Evolutionary conservation across 768 basidiomycete genomes (phyloP).

Genomic region (Terana coerulea): DNA sequence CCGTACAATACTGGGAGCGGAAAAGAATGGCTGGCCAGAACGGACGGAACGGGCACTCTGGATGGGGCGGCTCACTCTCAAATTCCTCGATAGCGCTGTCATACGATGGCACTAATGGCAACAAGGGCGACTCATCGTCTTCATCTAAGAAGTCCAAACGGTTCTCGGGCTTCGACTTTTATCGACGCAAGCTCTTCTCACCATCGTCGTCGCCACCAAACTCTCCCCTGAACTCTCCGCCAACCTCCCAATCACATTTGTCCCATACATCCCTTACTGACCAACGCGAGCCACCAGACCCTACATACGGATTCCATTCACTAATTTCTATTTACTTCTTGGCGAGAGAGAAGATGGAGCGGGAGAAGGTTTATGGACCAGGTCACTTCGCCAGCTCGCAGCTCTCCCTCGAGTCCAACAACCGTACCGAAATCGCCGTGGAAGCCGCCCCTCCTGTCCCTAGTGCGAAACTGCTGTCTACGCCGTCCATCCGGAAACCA

Average conservation of each 20-base stretch:
- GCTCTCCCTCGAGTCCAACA: constrained; percentile 48
- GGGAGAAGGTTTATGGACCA: constrained; percentile 90
- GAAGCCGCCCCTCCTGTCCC: constrained; percentile 13
- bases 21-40: constrained; percentile 36
- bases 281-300: constrained; percentile 60
- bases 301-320: constrained; percentile 91
- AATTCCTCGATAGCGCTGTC: constrained; percentile 70
- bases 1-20: constrained; percentile 77
- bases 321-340: constrained; percentile 96
- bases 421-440: constrained; percentile 16
- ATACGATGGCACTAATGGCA: constrained; percentile 39
- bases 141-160: constrained; percentile 64
- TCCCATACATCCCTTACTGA: constrained; percentile 45
- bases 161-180: constrained; percentile 96
- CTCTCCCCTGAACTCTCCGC: constrained; percentile 59
- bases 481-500: constrained; percentile 31
- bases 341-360: constrained; percentile 91
- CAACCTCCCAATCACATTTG: constrained; percentile 54
- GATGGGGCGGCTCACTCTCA: constrained; percentile 58
- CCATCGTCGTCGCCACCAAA: constrained; percentile 42
- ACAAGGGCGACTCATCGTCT: constrained; percentile 31
- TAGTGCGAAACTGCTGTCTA: constrained; percentile 29
- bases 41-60: constrained; percentile 36
- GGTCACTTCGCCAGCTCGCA: constrained; percentile 94
- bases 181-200: constrained; percentile 82